Conservation (phyloP, 306 rosid species). For the Inga leiocalycina region DNA sequence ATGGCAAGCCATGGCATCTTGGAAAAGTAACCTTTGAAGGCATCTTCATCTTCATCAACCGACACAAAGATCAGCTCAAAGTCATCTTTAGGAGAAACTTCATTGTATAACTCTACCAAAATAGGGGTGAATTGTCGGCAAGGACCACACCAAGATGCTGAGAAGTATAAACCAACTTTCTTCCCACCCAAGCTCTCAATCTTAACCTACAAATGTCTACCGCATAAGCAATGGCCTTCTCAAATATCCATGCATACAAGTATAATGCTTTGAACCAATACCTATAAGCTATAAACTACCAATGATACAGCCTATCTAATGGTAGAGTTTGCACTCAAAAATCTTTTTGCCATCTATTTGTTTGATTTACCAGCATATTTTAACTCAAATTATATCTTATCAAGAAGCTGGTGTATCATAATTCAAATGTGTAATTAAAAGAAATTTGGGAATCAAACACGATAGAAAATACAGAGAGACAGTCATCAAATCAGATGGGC, state of each 20-base stretch:
- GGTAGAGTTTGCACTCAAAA: neutral
- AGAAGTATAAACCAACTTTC: conserved; percentile 66
- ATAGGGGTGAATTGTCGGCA: conserved; percentile 61
- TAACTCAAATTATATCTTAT: neutral
- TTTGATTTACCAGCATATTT: neutral
- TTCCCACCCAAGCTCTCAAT: conserved; percentile 68
- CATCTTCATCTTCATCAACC: conserved; percentile 57
- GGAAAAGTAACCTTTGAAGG: conserved; percentile 64
- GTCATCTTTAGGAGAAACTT: conserved; percentile 51
- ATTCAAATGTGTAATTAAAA: neutral
- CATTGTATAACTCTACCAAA: conserved; percentile 61
- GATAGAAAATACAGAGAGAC: neutral
- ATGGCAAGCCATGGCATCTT: conserved; percentile 86
- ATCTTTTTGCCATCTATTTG: neutral
- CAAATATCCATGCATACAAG: neutral
- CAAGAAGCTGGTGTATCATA: neutral
- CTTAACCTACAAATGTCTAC: conserved; percentile 52
- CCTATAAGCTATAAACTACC: neutral
- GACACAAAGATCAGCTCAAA: conserved; percentile 63
- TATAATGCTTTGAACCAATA: neutral
- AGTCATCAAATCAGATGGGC: neutral
- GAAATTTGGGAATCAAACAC: neutral
- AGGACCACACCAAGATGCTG: conserved; percentile 78
- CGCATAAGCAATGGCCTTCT: conserved; percentile 19
- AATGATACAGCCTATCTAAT: neutral